A percentile compares a stretch with the other conserved stretches of the same genome.
phyloP scores from a whole-genome alignment of 768 basidiomycete genomes.

The Mycena floridula region DNA sequence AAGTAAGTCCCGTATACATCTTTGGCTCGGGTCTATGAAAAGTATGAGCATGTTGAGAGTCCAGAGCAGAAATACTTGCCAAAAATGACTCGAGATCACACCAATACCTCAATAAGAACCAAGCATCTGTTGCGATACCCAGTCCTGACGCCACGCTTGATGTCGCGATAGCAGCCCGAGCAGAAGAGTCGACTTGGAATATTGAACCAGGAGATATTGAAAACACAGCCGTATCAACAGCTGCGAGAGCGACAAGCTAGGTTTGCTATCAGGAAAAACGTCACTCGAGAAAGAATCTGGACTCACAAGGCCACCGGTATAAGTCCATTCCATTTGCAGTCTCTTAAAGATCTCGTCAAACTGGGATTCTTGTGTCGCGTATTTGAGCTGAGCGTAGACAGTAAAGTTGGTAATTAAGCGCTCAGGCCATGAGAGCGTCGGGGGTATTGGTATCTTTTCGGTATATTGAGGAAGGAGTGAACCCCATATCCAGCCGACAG shows the following conservation, averaged over 20 bases:
- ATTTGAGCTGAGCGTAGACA: constrained; percentile 48
- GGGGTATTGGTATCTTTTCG: constrained; percentile 28
- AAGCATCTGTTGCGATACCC: constrained; percentile 56
- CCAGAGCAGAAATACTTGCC: constrained; percentile 27
- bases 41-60: background rate
- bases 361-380: constrained; percentile 38
- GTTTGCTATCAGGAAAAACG: background rate
- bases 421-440: constrained; percentile 23
- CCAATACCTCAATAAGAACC: constrained; percentile 61
- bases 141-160: constrained; percentile 57
- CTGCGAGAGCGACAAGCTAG: constrained; percentile 56
- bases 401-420: constrained; percentile 44
- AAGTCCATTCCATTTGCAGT: constrained; percentile 59
- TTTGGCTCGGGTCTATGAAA: constrained; percentile 35
- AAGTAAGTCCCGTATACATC: constrained; percentile 58
- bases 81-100: constrained; percentile 48
- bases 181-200: constrained; percentile 41
- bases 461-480: constrained; percentile 34
- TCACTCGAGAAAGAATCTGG: background rate
- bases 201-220: constrained; percentile 49
- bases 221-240: constrained; percentile 55
- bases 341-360: constrained; percentile 44
- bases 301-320: constrained; percentile 55
- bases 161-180: constrained; percentile 47
- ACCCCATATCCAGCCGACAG: constrained; percentile 26